Evolutionary conservation across 2,329 filamentous ascomycete species (phyloP), one percentile per base, ranked within the genome.

Genomic region (Thelonectria olida): DNA sequence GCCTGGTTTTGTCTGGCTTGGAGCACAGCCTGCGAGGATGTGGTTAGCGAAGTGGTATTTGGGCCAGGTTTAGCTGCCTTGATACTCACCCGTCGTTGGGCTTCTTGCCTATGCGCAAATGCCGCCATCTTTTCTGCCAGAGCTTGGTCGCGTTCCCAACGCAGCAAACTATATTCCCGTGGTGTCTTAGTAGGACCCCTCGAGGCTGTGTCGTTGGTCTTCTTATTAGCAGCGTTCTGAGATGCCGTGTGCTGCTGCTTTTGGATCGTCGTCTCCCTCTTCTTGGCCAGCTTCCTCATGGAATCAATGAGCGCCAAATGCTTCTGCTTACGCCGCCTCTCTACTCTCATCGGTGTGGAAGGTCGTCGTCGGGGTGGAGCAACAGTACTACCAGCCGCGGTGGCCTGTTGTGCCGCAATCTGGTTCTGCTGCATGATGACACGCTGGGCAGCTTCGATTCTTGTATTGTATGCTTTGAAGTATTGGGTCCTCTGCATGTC

Each of bases 401-500:
- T 82, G 54, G 85, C 85, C 59, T 87, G 84, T 31, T 88, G 80
- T 7, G 71, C 74, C 1, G 78, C 82, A 23, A 81, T 78, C 58
- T 86, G 82, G 56, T 86, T 85, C 48, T 85, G 82, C 57, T 85
- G 81, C 45, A 78, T 76, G 61, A 87, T 85, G 25, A 80, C 76
- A 42, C 83, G 79, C 70, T 89, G 86, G 1, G 86, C 88, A 8
- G 81, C 77, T 56, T 89, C 86, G 25, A 90, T 88, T 25, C 88
- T 80, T 9, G 78, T 79, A 65, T 86, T 88, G 72, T 89, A 90
- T 1, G 85, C 79, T 72, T 93, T 92, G 83, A 98, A 99, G 75
- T 98, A 99, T 44, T 94, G 91, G 1, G 93, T 97, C 79, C 97
- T 97, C 17, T 91, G 90, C 90, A 98, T 96, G 67, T 99, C 96